Conservation (phyloP, 2,329 filamentous ascomycete genomes). For the Hypoxylon sp. region DNA sequence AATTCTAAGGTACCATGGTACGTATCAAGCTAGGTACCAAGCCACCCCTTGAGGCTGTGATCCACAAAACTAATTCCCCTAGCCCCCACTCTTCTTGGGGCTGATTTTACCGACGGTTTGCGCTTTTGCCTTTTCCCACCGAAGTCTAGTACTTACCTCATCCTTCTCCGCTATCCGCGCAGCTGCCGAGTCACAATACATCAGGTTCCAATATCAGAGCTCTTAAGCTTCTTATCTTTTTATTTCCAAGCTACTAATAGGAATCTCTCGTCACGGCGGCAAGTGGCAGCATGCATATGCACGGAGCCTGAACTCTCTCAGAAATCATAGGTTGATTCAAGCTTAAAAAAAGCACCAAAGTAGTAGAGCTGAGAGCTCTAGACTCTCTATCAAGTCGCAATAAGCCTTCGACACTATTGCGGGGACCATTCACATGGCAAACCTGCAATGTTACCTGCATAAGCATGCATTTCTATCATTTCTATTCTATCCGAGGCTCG, state of each 20-base stretch:
- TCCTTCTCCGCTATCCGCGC: no score
- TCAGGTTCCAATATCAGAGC: conserved; percentile 7
- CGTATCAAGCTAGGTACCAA: neutral
- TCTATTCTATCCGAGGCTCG: conserved; percentile 38
- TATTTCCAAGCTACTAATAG: conserved; percentile 4
- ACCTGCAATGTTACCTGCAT: conserved; percentile 43
- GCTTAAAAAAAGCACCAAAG: conserved; percentile 1
- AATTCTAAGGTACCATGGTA: neutral
- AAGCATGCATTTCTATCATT: conserved; percentile 34
- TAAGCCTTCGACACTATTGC: conserved; percentile 28
- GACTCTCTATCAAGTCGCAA: conserved; percentile 27
- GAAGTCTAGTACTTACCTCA: neutral
- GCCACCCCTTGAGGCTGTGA: neutral
- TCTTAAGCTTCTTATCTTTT: conserved; percentile 39
- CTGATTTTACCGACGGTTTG: neutral
- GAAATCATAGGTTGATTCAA: conserved; percentile 29
- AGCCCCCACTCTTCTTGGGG: neutral
- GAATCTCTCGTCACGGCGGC: conserved; percentile 30
- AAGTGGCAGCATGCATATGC: conserved; percentile 40
- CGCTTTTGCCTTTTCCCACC: conserved; percentile 14
- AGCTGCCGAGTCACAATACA: neutral
- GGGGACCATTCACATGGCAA: conserved; percentile 42
- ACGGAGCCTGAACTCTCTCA: conserved; percentile 22
- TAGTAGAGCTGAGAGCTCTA: conserved; percentile 21
- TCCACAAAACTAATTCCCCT: neutral